Conservation (phyloP, 257 asterid species). For the Mentha longifolia region DNA sequence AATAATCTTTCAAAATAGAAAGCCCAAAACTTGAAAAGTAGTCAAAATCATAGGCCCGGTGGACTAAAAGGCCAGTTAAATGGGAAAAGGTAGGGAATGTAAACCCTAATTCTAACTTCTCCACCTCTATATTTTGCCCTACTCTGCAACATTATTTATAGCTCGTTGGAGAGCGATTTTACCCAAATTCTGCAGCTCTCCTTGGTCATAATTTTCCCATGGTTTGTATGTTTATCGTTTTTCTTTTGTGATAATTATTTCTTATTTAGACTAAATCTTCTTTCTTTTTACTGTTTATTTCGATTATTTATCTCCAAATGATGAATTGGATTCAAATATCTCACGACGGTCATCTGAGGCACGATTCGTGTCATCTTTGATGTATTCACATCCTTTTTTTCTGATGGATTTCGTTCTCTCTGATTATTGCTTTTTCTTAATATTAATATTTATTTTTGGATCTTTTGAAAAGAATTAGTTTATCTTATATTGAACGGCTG, state of each 20-base stretch:
- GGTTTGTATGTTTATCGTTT: neutral
- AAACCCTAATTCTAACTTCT: constrained; percentile 22
- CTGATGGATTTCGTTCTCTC: constrained; percentile 47
- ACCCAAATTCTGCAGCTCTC: too few relatives aligned
- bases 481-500: neutral
- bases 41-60: neutral
- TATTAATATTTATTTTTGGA: neutral
- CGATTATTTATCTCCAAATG: constrained; percentile 34
- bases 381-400: constrained; percentile 47
- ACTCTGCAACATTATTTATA: neutral
- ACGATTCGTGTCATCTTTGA: constrained; percentile 51
- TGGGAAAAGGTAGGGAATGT: neutral
- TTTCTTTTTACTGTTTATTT: neutral
- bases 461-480: neutral
- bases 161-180: neutral
- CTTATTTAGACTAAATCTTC: neutral
- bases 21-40: too few relatives aligned
- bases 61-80: neutral
- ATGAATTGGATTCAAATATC: constrained; percentile 68
- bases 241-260: neutral
- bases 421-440: neutral
- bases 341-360: constrained; percentile 95
- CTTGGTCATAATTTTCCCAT: too few relatives aligned
- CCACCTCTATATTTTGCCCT: constrained; percentile 28
- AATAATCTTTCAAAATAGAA: too few relatives aligned